Percentiles rank a stretch among this genome's conserved stretches.
These are phyloP conservation scores for Echria macrotheca DNA, from an alignment of 495 filamentous ascomycete genomes.

Conservation along the genomic window DNA sequence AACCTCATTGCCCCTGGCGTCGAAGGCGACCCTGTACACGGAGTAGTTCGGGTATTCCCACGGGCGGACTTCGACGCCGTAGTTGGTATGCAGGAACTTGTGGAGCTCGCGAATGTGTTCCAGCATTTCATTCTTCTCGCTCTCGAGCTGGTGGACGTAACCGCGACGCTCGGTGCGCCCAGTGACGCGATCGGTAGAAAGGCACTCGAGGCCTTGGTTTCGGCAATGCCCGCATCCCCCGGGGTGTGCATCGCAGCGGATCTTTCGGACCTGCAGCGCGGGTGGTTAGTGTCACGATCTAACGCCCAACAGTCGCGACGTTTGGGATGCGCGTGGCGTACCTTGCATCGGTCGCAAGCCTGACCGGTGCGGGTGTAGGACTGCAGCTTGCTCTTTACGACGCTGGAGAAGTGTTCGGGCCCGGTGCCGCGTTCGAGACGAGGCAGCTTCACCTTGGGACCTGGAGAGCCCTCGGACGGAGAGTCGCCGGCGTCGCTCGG, in stretches of 20 bases:
- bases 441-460: conserved; percentile 40
- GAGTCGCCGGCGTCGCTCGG: conserved; percentile 33
- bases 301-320: neutral
- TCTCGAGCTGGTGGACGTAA: conserved; percentile 60
- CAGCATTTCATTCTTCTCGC: conserved; percentile 51
- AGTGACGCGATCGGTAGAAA: conserved; percentile 82
- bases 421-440: conserved; percentile 43
- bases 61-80: conserved; percentile 35
- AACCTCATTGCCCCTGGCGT: conserved; percentile 25
- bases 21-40: conserved; percentile 23
- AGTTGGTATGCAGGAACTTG: conserved; percentile 35
- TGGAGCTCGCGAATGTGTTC: conserved; percentile 46
- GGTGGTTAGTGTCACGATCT: neutral
- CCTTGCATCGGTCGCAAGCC: conserved; percentile 90
- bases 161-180: conserved; percentile 73
- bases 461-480: conserved; percentile 18
- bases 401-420: conserved; percentile 64
- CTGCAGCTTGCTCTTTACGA: conserved; percentile 58
- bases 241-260: conserved; percentile 69
- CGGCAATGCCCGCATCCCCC: conserved; percentile 72
- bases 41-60: conserved; percentile 29
- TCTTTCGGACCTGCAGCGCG: conserved; percentile 63
- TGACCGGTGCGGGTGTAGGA: conserved; percentile 70
- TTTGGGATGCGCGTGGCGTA: conserved; percentile 34
- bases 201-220: conserved; percentile 65